These are phyloP conservation scores for Rhexocercosporidium sp. DNA, from an alignment of 2,329 filamentous ascomycete species.

Conservation along the genomic window DNA sequence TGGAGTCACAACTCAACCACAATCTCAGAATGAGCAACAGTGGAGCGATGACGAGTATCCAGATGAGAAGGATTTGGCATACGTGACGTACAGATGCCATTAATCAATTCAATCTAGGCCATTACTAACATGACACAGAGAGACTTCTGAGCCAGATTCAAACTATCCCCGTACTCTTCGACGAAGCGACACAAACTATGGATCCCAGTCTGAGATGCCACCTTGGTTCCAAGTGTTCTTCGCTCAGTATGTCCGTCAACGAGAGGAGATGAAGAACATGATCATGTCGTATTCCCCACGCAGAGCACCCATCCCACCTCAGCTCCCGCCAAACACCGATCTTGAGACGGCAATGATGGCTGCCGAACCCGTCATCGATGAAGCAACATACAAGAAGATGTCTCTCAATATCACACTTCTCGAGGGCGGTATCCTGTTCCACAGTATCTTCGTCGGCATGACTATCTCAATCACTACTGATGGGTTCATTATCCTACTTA, in stretches of 20 bases:
- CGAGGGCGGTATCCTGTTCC: conserved; percentile 79
- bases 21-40: conserved; percentile 10
- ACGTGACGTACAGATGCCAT: conserved; percentile 9
- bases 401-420: conserved; percentile 76
- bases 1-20: conserved; percentile 17
- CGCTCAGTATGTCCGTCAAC: conserved; percentile 65
- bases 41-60: conserved; percentile 18
- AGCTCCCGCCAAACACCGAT: conserved; percentile 9
- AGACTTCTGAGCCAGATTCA: not conserved
- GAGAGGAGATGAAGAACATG: conserved; percentile 62
- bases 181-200: conserved; percentile 8
- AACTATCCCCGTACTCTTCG: not conserved
- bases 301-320: conserved; percentile 25
- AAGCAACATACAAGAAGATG: conserved; percentile 61
- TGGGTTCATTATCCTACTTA: conserved; percentile 68
- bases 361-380: conserved; percentile 39
- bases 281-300: conserved; percentile 46
- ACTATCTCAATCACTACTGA: conserved; percentile 70
- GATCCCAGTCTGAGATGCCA: conserved; percentile 56
- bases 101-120: not conserved
- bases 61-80: conserved; percentile 20
- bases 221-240: conserved; percentile 68
- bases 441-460: conserved; percentile 78
- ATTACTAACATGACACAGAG: not conserved
- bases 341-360: conserved; percentile 5